Conservation (phyloP, 2,329 filamentous ascomycete genomes). For the Stromatinia cepivora region DNA sequence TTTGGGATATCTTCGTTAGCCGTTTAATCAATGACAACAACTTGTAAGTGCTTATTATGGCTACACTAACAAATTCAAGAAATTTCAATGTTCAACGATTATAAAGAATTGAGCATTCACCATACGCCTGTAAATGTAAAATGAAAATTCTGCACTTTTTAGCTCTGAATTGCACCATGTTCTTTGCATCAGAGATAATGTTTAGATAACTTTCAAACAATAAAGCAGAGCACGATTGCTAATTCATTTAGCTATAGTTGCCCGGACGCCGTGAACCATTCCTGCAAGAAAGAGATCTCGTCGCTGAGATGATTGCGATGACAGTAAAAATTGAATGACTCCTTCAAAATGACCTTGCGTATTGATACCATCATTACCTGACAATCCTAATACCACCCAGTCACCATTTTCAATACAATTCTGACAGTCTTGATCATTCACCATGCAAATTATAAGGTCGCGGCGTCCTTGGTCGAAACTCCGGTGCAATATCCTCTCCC, state of each 20-base stretch:
- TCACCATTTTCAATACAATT: too few species aligned
- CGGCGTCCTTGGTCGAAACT: constrained; percentile 18
- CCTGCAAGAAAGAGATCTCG: background rate
- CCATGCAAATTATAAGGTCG: constrained; percentile 16
- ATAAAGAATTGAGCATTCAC: too few species aligned
- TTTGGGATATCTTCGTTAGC: background rate
- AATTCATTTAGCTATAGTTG: background rate
- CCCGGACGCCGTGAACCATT: background rate
- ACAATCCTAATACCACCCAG: background rate
- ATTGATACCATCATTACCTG: background rate
- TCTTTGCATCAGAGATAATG: background rate
- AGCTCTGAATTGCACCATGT: too few species aligned
- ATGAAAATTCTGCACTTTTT: too few species aligned
- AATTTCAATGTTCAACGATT: too few species aligned
- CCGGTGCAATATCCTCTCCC: constrained; percentile 15
- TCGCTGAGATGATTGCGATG: background rate
- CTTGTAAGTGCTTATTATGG: background rate
- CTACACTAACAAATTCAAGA: background rate
- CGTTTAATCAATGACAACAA: background rate
- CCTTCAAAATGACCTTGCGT: background rate
- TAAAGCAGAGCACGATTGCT: background rate
- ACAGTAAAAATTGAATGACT: too few species aligned
- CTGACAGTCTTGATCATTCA: background rate
- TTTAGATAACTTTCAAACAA: background rate
- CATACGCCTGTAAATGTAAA: background rate